Evolutionary conservation across 331 rosid genomes (phyloP), one percentile per base, ranked within the genome.

Genomic region (Stylosanthes scabra): DNA sequence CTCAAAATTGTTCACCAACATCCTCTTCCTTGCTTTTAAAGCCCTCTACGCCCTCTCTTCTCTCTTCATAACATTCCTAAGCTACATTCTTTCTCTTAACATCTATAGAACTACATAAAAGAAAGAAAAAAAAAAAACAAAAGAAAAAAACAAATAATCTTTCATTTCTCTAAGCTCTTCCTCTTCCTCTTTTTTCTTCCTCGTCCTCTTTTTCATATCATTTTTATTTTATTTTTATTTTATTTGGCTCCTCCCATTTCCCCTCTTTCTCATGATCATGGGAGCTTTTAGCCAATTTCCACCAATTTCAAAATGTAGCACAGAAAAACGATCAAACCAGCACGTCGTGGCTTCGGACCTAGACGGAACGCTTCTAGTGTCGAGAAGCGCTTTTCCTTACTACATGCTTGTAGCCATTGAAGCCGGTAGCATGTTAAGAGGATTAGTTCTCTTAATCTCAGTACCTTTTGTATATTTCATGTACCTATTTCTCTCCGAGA

Each of bases 331-430:
- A 1, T 83, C 90, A 6, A 78, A 81, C 79, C 97, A 93, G 58
- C 97, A 93, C 58, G 86, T 91, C 4, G 90, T 93, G 2, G 96
- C 92, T 1, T 85, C 98, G 0, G 94, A 91, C 71, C 69, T 93
- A 6, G 97, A 88, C 7, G 98, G 98, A 41, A 89, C 98, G 0
- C 91, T 93, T 7, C 87, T 91, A 3, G 71, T 88, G 6, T 91
- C 98, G 0, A 78, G 84, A 0, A 89, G 76, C 39, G 96, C 96
- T 4, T 93, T 93, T 41, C 98, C 98, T 0, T 93, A 93, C 75
- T 93, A 78, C 91, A 72, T 93, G 89, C 98, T 93, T 6, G 65
- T 93, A 0, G 98, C 97, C 7, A 72, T 91, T 0, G 97, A 93
- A 75, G 97, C 97, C 10, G 98, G 98, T 0, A 88, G 88, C 74